Percentiles rank a stretch among this genome's conserved stretches.
These are phyloP conservation scores for Licmophora abbreviata DNA, from an alignment of 108 stramenopile genomes.

Conservation along the genomic window DNA sequence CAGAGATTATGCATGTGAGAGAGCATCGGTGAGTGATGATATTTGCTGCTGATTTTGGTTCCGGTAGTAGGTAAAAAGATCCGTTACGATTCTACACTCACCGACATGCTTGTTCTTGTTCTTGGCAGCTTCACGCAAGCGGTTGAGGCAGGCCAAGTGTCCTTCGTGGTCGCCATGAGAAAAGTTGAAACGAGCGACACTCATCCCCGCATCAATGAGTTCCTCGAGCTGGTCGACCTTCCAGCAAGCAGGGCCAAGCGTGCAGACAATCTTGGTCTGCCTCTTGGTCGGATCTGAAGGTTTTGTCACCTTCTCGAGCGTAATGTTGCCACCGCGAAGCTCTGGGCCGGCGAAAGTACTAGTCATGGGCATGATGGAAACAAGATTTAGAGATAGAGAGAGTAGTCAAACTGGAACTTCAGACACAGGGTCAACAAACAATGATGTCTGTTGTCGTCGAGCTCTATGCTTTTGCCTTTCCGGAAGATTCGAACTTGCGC, in stretches of 20 bases:
- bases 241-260: constrained; percentile 77
- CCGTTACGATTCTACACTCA: constrained; percentile 9
- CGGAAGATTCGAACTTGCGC: too few species aligned
- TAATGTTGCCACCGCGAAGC: constrained; percentile 42
- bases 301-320: constrained; percentile 31
- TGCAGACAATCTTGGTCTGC: constrained; percentile 71
- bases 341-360: constrained; percentile 28
- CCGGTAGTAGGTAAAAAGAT: constrained; percentile 3
- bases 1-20: background rate
- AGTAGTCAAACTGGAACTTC: too few species aligned
- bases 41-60: constrained; percentile 20
- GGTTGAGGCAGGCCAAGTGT: constrained; percentile 50
- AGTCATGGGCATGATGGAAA: too few species aligned
- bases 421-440: too few species aligned
- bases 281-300: constrained; percentile 22
- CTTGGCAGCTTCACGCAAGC: constrained; percentile 51
- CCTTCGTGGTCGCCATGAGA: constrained; percentile 83
- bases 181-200: constrained; percentile 85
- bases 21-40: background rate
- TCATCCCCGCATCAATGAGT: constrained; percentile 78
- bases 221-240: constrained; percentile 50
- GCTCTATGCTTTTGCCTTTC: too few species aligned
- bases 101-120: constrained; percentile 51
- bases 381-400: too few species aligned
- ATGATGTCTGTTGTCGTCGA: too few species aligned